Evolutionary conservation across 495 filamentous ascomycete genomes (phyloP), one percentile per base, ranked within the genome.

Genomic region (Pyrenula aspistea): DNA sequence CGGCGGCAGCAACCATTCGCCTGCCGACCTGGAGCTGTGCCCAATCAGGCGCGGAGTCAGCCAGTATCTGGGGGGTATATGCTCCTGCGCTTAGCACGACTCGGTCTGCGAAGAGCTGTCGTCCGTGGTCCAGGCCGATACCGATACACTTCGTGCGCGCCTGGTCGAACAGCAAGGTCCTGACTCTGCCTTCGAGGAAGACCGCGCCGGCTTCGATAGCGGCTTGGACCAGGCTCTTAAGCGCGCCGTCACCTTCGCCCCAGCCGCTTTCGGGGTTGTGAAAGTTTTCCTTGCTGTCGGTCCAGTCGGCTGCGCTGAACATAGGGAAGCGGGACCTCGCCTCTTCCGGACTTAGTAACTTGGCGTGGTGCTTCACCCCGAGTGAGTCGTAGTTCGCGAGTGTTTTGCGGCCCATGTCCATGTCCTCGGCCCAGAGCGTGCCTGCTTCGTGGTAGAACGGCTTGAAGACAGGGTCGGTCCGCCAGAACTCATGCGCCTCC

Each of bases 51-150:
- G 79, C 76, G 55, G 73, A 73, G 53, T 71, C 67, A 22, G 78
- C 80, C n/a, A 86, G 63, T 25, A 86, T 63, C 51, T 77, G 80
- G 10, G 81, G 69, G 1, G 83, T 86, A 59, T 71, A 77, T 23
- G 82, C 79, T 0, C 82, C 82, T 1, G 82, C 82, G 48, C 68
- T 77, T 21, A 86, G 67, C 3, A 86, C 65, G 22, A 73, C 66
- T 49, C 74, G 65, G 1, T 73, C 68, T 0, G 81, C 81, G 1
- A 53, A 60, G 4, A 80, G 53, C 0, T 51, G 56, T 49, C 66
- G 56, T 2, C 79, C 81, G 25, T 65, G 65, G 25, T 55, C 60
- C 0, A 71, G 75, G 59, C 63, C 59, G n/a, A 79, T 64, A n/a
- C 80, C 82, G 1, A 60, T 67, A 63, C 77, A 81, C 53, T 58